These are phyloP conservation scores for Tranzscheliella williamsii DNA, from an alignment of 1,284 basidiomycete genomes.

Conservation along the genomic window DNA sequence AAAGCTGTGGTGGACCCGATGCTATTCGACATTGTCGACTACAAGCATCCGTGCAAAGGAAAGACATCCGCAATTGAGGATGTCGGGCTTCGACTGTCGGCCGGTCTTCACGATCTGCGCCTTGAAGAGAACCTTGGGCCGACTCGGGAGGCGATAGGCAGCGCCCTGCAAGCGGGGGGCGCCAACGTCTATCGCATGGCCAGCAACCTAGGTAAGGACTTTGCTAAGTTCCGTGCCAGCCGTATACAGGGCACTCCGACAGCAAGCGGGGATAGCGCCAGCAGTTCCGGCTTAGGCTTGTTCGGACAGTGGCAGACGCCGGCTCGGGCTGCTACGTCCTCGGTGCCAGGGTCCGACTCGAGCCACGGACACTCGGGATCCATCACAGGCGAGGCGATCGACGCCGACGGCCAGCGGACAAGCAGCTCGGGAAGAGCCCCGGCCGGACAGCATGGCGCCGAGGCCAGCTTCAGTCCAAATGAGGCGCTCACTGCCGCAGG, in stretches of 20 bases:
- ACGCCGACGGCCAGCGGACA: constrained; percentile 29
- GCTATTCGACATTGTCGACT: constrained; percentile 55
- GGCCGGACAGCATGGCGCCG: neutral
- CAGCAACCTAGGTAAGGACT: constrained; percentile 48
- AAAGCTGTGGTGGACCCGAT: constrained; percentile 49
- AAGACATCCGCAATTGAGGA: constrained; percentile 56
- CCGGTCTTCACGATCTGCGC: constrained; percentile 53
- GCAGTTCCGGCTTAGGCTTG: constrained; percentile 13
- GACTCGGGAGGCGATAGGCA: constrained; percentile 53
- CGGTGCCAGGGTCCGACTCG: constrained; percentile 19
- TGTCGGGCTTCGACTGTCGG: constrained; percentile 51
- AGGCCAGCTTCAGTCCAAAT: constrained; percentile 21
- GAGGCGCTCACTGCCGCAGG: constrained; percentile 32
- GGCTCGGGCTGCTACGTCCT: neutral
- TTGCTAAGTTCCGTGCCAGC: constrained; percentile 39
- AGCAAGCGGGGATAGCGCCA: neutral
- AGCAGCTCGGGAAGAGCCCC: constrained; percentile 17
- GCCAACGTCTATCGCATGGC: constrained; percentile 50
- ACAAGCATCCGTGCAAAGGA: constrained; percentile 57
- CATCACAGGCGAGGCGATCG: constrained; percentile 42
- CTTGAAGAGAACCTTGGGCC: constrained; percentile 57
- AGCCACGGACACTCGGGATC: no score
- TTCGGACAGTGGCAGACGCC: constrained; percentile 5
- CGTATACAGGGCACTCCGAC: constrained; percentile 5
- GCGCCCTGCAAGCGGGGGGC: constrained; percentile 48